phyloP scores from a whole-genome alignment of 1,284 basidiomycete species.

The Mycosarcoma mackinlayi region DNA sequence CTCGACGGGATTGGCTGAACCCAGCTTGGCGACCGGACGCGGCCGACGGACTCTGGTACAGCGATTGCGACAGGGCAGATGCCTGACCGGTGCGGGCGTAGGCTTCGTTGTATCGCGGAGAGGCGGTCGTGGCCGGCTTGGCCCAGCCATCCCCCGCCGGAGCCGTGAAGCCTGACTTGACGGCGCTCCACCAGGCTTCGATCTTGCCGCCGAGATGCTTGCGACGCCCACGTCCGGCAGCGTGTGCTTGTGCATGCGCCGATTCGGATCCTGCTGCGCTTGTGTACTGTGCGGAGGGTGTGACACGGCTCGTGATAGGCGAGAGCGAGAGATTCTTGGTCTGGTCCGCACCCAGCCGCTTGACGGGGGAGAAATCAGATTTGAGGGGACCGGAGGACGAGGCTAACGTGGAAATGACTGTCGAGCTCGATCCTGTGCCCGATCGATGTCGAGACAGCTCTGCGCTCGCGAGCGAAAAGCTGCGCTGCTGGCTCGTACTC shows the following conservation, averaged over 20 bases:
- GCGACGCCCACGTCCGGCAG: constrained; percentile 40
- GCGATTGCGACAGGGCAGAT: constrained; percentile 37
- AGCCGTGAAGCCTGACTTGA: constrained; percentile 61
- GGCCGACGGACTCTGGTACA: constrained; percentile 28
- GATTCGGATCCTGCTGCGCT: constrained; percentile 25
- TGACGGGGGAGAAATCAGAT: constrained; percentile 34
- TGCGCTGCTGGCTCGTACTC: constrained; percentile 21
- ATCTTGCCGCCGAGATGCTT: constrained; percentile 61
- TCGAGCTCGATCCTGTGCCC: constrained; percentile 8
- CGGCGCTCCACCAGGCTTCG: constrained; percentile 65
- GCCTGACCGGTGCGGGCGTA: constrained; percentile 16
- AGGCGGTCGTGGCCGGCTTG: constrained; percentile 15
- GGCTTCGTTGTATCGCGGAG: constrained; percentile 18
- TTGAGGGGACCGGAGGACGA: constrained; percentile 32
- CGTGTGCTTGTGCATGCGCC: constrained; percentile 32
- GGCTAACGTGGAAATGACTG: constrained; percentile 14
- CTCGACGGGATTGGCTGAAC: constrained; percentile 21
- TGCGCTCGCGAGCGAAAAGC: constrained; percentile 43
- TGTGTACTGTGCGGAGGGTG: constrained; percentile 33
- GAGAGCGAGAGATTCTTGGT: constrained; percentile 54
- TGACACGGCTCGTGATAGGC: constrained; percentile 54
- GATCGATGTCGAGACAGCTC: constrained; percentile 25
- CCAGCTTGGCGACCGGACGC: constrained; percentile 11
- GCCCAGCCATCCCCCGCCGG: constrained; percentile 30
- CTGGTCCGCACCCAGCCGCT: constrained; percentile 41